Base-by-base conservation (phyloP, 164 flowering plant species). In the Magnolia sinica region DNA sequence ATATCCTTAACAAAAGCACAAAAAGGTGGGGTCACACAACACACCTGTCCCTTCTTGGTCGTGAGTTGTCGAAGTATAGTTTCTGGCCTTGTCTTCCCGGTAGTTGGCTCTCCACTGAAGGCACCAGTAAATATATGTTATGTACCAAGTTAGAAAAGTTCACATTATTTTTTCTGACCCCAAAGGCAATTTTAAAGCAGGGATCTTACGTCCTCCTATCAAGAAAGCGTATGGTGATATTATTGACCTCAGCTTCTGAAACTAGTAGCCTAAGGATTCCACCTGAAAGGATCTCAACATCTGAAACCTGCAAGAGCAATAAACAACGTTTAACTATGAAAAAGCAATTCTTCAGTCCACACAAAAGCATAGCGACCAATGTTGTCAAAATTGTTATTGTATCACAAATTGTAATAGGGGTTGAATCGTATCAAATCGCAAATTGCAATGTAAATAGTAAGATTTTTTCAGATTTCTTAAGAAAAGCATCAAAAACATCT, bases 21-120 rank as follows among this genome's bases (percentile, higher is more conserved):
- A 29, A 68, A 22, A 68, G 8, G 45, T 55, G 18, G 22, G 29
- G 71, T 16, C 3, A 31, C 13, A 29, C 64, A 64, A 20, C 55
- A 45, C 19, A 96, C 99, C 98, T 96, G 99, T 68, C 99, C 99
- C 85, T 94, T 94, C 85, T 94, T 96, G 50, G 99, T 94, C 19
- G 94, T 93, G 64, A 96, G 92, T 76, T 96, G 98, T 74, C 93
- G 86, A 76, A 94, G 92, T 75, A 96, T 91, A 63, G 98, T 96
- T 83, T 94, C 97, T 45, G 95, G 99, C 86, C 84, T 93, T 79
- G 99, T 96, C 88, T 93, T 94, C 79, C 99, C 99, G 59, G 85
- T 81, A 72, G 96, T 92, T 70, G 98, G 98, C 85, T 96, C 99
- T 75, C 99, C 98, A 37, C 99, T 96, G 84, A 83, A 84, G n/a